Evolutionary conservation across 768 basidiomycete species (phyloP), one percentile per base, ranked within the genome.

Genomic region (Trametes maxima): DNA sequence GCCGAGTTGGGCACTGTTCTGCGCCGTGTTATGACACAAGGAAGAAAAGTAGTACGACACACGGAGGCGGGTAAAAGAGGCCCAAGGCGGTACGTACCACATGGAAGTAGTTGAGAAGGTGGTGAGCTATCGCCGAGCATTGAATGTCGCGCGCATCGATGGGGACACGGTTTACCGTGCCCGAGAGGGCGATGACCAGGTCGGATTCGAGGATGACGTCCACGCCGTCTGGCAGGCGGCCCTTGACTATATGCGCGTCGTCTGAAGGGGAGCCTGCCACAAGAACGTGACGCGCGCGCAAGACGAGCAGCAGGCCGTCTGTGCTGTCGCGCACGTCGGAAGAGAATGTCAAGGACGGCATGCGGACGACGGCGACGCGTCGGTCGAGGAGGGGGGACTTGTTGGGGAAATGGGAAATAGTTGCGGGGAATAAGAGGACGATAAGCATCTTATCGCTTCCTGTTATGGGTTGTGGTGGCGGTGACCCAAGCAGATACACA

Each of bases 1-100:
- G 39, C 85, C 87, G 12, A 91, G 79, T 59, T 79, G 78, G 42
- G 68, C 64, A 19, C 83, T 76, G 70, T 92, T 90, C 89, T 92
- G 36, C 33, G 48, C 52, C 22, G 55, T 68, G 65, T 25, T 40
- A 57, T n/a, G 39, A 44, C 12, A 37, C 24, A 8, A 36, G 37
- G 43, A 19, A 47, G 13, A 36, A 37, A 17, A 24, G 45, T 17
- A 46, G 60, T 36, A 62, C 28, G 48, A 44, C 22, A 55, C 33
- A 56, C 53, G 44, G 57, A 55, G 37, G 51, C 39, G 25, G 44
- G 40, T 6, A 52, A 33, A 64, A 21, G 33, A 46, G 33, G 28
- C 33, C 45, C 43, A 47, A 46, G 33, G 37, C 49, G 44, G 37
- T 8, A 36, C 75, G 53, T 75, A 81, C 88, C 77, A 72, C 66